Evolutionary conservation across 2,329 filamentous ascomycete genomes (phyloP), one percentile per base, ranked within the genome.

Genomic region (Alternaria sp.): DNA sequence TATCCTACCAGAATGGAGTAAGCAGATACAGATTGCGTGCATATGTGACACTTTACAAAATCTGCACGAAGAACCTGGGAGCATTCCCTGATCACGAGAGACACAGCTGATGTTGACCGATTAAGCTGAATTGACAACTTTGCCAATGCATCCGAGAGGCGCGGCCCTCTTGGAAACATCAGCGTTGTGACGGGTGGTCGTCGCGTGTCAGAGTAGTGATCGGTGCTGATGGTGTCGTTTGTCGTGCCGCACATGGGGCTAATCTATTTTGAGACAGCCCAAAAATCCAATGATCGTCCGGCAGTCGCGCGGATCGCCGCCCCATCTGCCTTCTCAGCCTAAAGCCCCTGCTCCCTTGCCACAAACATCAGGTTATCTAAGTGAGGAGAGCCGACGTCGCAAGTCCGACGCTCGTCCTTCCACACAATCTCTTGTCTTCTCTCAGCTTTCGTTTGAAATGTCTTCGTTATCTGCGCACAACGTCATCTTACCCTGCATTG

Each of bases 321-420:
- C 20, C 59, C 24, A 9, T 47, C 44, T 59, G 54, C 52, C 12
- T 8, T n/a, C 34, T 51, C 42, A 38, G 26, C 53, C 30, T 51
- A 28, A 18, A 63, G 57, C 44, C 47, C 56, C 47, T 46, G 47
- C 34, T 30, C 51, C 39, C 12, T 38, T 26, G 32, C 16, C 47
- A 59, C 51, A 53, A 54, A 38, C 60, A 44, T 43, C 39, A n/a
- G 54, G 22, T 51, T 52, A 57, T 52, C 57, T 61, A 36, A 39
- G 22, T 70, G 69, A 61, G 70, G 68, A 72, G 68, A 73, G 68
- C 70, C 70, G 69, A 71, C 46, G 52, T 54, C 41, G 44, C 62
- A 66, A 61, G 62, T 67, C 63, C 64, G 67, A 63, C 24, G 39
- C 49, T 41, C 41, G 43, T 54, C 26, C 48, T 41, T 36, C 34